A percentile compares a stretch with the other conserved stretches of the same genome.
phyloP scores from a whole-genome alignment of 2,329 filamentous ascomycete genomes.

The Talaromyces sp. region DNA sequence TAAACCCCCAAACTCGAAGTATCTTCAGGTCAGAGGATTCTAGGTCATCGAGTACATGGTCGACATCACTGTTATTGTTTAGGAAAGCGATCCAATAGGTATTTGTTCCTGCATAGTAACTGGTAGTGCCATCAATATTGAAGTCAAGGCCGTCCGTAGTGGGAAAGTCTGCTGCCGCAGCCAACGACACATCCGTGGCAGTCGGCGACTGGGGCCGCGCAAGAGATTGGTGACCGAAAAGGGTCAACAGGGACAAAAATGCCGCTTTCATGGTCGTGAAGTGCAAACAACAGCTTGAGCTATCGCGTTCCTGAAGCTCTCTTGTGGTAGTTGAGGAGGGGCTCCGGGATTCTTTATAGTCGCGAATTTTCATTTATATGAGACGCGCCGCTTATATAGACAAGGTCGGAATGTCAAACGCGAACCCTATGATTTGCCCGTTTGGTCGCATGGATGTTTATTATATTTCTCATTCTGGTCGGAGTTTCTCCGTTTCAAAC shows the following conservation, averaged over 20 bases:
- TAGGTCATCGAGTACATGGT: conserved; percentile 32
- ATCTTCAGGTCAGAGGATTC: conserved; percentile 43
- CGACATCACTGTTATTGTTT: conserved; percentile 46
- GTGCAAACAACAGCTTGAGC: neutral
- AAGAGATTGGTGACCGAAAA: neutral
- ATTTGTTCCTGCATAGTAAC: conserved; percentile 48
- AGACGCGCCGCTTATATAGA: neutral
- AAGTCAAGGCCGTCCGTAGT: conserved; percentile 27
- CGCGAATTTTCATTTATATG: neutral
- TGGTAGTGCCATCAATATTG: conserved; percentile 33
- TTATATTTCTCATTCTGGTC: neutral
- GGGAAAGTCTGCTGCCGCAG: conserved; percentile 13
- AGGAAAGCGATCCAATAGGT: conserved; percentile 50
- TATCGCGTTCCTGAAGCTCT: neutral
- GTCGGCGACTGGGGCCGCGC: neutral
- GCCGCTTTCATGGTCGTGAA: neutral
- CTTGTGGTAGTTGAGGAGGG: neutral
- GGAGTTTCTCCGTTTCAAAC: neutral
- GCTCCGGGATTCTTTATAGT: neutral
- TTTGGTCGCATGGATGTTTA: neutral
- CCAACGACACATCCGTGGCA: neutral
- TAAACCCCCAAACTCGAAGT: conserved; percentile 52
- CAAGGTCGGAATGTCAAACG: neutral
- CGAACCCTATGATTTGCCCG: neutral
- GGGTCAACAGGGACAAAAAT: neutral